phyloP scores from a whole-genome alignment of 2,329 filamentous ascomycete species.

The Cladosporium austrohemisphaericum region DNA sequence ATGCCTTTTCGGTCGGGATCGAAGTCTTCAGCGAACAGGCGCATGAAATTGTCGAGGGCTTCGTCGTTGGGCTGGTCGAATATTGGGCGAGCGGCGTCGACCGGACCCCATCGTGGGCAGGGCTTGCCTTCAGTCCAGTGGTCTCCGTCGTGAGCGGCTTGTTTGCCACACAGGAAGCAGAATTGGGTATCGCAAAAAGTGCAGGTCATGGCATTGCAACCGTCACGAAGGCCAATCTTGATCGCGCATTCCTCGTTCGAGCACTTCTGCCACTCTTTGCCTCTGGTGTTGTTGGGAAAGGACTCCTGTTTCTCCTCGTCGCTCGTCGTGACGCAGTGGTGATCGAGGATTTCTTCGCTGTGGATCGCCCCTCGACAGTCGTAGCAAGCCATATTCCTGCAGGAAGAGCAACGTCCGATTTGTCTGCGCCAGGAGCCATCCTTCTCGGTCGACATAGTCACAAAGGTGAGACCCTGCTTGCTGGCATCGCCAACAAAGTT shows the following conservation, averaged over 20 bases:
- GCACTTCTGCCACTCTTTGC: background rate
- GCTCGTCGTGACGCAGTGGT: background rate
- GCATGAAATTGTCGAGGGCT: no score
- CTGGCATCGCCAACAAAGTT: background rate
- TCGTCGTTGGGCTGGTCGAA: no score
- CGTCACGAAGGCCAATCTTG: background rate
- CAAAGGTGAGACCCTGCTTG: no score
- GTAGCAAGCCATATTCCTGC: background rate
- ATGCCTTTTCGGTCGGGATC: no score
- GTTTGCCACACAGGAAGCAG: background rate
- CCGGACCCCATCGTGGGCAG: background rate
- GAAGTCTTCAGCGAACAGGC: no score
- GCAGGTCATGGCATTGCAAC: background rate
- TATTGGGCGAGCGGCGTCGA: background rate
- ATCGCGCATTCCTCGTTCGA: background rate
- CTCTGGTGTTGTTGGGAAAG: background rate
- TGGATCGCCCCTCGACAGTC: background rate
- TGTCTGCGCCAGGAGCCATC: no score
- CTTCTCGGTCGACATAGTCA: no score
- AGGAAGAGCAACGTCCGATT: background rate
- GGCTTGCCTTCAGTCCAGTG: constrained; percentile 1
- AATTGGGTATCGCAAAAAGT: background rate
- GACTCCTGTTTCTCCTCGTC: background rate
- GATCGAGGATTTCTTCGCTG: no score
- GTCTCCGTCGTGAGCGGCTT: background rate